phyloP scores from a whole-genome alignment of 1,139 yeast genomes.

The Suhomyces panamericanus region DNA sequence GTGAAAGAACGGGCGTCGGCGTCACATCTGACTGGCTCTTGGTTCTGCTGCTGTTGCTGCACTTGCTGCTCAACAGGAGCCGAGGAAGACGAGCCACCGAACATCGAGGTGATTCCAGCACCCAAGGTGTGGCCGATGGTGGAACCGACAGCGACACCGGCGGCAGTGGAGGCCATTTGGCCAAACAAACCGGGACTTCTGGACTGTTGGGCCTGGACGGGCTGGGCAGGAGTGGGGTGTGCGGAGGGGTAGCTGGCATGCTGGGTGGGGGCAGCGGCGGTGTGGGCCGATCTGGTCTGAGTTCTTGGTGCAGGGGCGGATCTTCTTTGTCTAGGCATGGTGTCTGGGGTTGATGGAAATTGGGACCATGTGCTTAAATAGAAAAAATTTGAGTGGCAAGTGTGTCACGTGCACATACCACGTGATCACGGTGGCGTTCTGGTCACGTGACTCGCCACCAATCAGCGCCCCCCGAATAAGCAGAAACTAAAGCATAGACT shows the following conservation, averaged over 20 bases:
- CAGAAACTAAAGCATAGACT: too few relatives aligned
- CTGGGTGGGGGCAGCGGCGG: slow-evolving; percentile 61
- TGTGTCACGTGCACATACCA: not conserved
- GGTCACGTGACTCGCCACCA: not conserved
- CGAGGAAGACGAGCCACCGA: slow-evolving; percentile 75
- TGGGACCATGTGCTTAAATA: slow-evolving; percentile 4
- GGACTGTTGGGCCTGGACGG: slow-evolving; percentile 53
- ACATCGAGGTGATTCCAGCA: slow-evolving; percentile 86
- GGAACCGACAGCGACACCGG: slow-evolving; percentile 99
- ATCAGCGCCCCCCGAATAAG: not conserved
- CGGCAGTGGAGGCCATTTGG: slow-evolving; percentile 98
- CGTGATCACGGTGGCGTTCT: too few relatives aligned
- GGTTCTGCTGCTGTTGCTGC: slow-evolving; percentile 39
- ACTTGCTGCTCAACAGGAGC: slow-evolving; percentile 47
- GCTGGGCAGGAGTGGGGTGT: slow-evolving; percentile 25
- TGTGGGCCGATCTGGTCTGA: slow-evolving; percentile 73
- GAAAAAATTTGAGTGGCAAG: slow-evolving; percentile 12
- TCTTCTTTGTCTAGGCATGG: slow-evolving; percentile 65
- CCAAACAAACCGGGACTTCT: slow-evolving; percentile 82
- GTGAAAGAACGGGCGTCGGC: slow-evolving; percentile 93
- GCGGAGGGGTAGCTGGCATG: slow-evolving; percentile 23
- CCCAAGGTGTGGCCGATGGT: slow-evolving; percentile 96
- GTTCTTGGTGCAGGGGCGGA: slow-evolving; percentile 62
- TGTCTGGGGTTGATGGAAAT: slow-evolving; percentile 6
- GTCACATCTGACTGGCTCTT: slow-evolving; percentile 71